Evolutionary conservation across 2,329 filamentous ascomycete genomes (phyloP).

Genomic region (Diaporthe ilicicola): DNA sequence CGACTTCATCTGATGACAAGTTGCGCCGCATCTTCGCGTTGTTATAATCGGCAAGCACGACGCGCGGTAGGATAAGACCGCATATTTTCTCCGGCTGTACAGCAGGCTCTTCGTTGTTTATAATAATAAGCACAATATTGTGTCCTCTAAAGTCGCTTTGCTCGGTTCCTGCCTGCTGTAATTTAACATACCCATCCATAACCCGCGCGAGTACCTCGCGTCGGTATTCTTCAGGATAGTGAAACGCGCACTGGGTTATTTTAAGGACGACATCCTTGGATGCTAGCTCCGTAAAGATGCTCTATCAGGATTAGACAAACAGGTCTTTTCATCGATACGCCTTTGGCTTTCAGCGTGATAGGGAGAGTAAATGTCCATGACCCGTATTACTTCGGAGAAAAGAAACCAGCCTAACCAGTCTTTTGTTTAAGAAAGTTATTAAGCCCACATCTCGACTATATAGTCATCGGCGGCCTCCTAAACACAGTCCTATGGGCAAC

Average conservation of each 20-base stretch:
- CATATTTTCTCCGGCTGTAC: not conserved
- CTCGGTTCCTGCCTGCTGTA: not conserved
- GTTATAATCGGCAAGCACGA: slow-evolving; percentile 3
- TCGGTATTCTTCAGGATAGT: not conserved
- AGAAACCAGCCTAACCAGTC: not conserved
- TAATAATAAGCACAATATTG: not conserved
- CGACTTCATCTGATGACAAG: not conserved
- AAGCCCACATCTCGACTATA: not conserved
- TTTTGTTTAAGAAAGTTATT: not conserved
- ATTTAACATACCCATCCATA: not conserved
- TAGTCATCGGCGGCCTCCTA: not conserved
- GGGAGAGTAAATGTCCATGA: not conserved
- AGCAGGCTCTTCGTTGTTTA: not conserved
- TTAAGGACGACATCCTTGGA: not conserved
- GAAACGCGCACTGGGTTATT: not conserved
- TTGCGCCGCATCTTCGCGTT: not conserved
- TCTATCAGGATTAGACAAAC: not conserved
- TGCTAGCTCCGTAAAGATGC: not conserved
- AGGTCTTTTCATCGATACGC: not conserved
- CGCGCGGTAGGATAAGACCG: not conserved
- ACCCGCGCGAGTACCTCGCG: not conserved
- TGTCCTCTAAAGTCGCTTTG: not conserved
- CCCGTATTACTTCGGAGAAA: not conserved
- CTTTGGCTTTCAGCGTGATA: not conserved
- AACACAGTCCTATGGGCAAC: not conserved